A percentile compares a stretch with the other conserved stretches of the same genome.
Conservation (phyloP, 1,284 basidiomycete genomes). For the Abortiporus biennis region DNA sequence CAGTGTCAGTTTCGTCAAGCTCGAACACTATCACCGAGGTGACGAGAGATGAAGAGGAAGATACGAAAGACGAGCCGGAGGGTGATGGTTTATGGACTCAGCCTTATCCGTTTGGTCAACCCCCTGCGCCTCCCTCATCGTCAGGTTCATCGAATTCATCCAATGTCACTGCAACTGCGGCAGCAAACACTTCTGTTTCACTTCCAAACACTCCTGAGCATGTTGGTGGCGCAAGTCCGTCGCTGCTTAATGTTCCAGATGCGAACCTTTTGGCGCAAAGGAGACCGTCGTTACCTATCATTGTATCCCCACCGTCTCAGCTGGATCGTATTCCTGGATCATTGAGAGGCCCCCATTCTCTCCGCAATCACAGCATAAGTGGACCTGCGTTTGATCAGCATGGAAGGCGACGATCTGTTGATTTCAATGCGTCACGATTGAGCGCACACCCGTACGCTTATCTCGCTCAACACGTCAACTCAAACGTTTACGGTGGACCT, state of each 20-base stretch:
- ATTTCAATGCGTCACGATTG: constrained; percentile 46
- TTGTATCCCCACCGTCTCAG: constrained; percentile 6
- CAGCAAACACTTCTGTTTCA: not conserved
- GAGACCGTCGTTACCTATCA: constrained; percentile 12
- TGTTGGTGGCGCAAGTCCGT: no score
- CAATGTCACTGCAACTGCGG: not conserved
- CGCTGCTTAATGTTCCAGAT: constrained; percentile 4
- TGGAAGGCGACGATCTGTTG: constrained; percentile 9
- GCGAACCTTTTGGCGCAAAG: constrained; percentile 9
- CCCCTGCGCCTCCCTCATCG: not conserved
- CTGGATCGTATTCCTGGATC: no score
- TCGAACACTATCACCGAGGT: constrained; percentile 1
- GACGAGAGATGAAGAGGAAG: no score
- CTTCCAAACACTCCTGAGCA: not conserved
- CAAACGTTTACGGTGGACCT: constrained; percentile 31
- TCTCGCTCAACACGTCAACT: constrained; percentile 51
- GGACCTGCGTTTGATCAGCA: not conserved
- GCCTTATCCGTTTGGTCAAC: constrained; percentile 5
- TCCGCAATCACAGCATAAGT: no score
- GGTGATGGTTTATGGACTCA: constrained; percentile 4
- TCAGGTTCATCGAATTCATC: not conserved
- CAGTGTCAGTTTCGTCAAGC: not conserved
- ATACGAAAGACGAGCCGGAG: no score
- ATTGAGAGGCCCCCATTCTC: no score
- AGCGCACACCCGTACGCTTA: constrained; percentile 56